Percentiles rank a stretch among this genome's conserved stretches.
These are phyloP conservation scores for Claviceps humidiphila DNA, from an alignment of 2,329 filamentous ascomycete genomes.

Conservation along the genomic window DNA sequence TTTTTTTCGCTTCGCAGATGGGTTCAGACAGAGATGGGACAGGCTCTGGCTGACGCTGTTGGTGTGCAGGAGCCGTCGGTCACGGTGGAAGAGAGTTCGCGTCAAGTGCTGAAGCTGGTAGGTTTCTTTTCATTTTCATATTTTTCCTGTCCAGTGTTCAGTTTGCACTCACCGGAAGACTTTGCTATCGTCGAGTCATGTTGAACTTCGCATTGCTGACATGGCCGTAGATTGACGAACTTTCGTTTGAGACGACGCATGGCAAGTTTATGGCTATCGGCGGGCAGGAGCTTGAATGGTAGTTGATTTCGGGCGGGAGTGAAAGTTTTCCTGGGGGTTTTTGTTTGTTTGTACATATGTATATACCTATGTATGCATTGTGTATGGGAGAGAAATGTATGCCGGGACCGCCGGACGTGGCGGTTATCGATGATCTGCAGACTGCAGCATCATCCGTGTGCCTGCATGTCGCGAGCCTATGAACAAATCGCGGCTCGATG, in stretches of 20 bases:
- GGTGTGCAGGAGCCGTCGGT: slow-evolving; percentile 6
- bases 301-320: not conserved
- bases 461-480: no score
- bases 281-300: slow-evolving; percentile 8
- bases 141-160: no score
- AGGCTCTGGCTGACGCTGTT: slow-evolving; percentile 4
- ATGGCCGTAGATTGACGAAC: slow-evolving; percentile 5
- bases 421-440: no score
- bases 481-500: no score
- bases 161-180: no score
- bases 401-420: no score
- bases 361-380: no score
- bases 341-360: no score
- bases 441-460: no score
- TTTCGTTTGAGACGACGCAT: slow-evolving; percentile 7
- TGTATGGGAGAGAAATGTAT: no score
- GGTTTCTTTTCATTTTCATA: not conserved
- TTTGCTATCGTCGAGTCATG: no score
- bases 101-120: slow-evolving; percentile 6
- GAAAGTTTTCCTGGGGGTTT: no score
- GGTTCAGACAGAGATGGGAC: slow-evolving; percentile 8
- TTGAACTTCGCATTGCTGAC: not conserved
- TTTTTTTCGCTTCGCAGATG: slow-evolving; percentile 3
- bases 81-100: slow-evolving; percentile 4
- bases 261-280: slow-evolving; percentile 7